Conservation (phyloP, 2,329 filamentous ascomycete species). For the Cladosporium halotolerans region DNA sequence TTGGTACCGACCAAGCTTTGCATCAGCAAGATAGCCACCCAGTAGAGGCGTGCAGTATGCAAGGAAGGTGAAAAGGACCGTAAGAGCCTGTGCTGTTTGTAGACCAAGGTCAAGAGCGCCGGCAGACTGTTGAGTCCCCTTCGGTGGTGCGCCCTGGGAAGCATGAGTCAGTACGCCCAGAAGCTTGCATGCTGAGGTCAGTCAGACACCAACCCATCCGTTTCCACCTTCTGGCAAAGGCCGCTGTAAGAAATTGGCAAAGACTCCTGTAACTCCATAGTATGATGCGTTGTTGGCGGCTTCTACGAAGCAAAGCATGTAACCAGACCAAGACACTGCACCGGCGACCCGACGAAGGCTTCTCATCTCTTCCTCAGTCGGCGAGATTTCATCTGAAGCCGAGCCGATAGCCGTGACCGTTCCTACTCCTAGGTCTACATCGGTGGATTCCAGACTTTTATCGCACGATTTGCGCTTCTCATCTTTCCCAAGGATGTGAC, state of each 20-base stretch:
- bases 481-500: not conserved
- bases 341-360: too few species aligned
- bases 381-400: too few species aligned
- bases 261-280: slow-evolving; percentile 51
- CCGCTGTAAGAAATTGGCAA: slow-evolving; percentile 58
- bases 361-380: too few species aligned
- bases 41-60: slow-evolving; percentile 52
- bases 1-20: slow-evolving; percentile 21
- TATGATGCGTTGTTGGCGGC: slow-evolving; percentile 57
- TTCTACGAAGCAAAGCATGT: slow-evolving; percentile 53
- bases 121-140: slow-evolving; percentile 49
- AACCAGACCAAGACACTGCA: slow-evolving; percentile 22
- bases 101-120: slow-evolving; percentile 41
- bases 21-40: slow-evolving; percentile 21
- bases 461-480: not conserved
- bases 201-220: slow-evolving; percentile 17
- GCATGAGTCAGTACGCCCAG: too few species aligned
- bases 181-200: slow-evolving; percentile 25
- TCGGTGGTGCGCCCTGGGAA: slow-evolving; percentile 47
- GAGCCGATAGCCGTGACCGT: too few species aligned
- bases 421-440: too few species aligned
- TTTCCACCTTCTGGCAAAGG: slow-evolving; percentile 45
- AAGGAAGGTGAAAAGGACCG: slow-evolving; percentile 35
- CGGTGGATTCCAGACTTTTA: too few species aligned
- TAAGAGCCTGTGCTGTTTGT: slow-evolving; percentile 18